These are phyloP conservation scores for Dactylorhiza incarnata DNA, from an alignment of 106 monocot species.

Conservation along the genomic window DNA sequence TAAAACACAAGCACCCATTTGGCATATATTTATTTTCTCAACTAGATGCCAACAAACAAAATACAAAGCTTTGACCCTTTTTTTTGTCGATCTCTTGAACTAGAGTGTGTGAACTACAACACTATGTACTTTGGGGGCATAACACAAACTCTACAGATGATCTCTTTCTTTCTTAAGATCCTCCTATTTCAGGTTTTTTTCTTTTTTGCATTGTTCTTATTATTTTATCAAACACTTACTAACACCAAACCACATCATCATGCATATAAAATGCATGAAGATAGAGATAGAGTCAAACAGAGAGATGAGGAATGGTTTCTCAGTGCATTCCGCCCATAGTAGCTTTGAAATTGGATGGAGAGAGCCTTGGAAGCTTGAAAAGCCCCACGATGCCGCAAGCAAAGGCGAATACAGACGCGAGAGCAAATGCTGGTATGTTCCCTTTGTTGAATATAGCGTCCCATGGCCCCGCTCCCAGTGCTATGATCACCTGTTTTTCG, in stretches of 20 bases:
- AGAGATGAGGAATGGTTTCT: background rate
- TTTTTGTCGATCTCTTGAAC: background rate
- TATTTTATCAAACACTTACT: background rate
- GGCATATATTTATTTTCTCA: no score
- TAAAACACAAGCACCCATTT: no score
- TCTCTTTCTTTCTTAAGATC: background rate
- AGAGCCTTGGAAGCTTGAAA: conserved; percentile 49
- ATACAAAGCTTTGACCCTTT: no score
- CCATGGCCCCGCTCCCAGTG: conserved; percentile 88
- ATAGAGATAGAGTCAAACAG: background rate
- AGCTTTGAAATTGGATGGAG: conserved; percentile 24
- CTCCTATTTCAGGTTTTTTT: background rate
- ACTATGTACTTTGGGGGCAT: background rate
- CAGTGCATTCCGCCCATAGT: conserved; percentile 37
- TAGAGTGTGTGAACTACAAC: background rate
- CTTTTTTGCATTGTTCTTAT: background rate
- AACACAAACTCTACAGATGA: background rate
- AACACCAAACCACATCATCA: background rate
- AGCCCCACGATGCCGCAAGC: conserved; percentile 25
- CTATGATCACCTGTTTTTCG: conserved; percentile 52
- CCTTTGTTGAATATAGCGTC: conserved; percentile 69
- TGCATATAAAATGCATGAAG: background rate
- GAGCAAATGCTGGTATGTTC: conserved; percentile 69
- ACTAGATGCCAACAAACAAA: no score
- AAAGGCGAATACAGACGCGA: conserved; percentile 57